Evolutionary conservation across 1,284 basidiomycete species (phyloP).

Genomic region (Clitocybe nebularis): DNA sequence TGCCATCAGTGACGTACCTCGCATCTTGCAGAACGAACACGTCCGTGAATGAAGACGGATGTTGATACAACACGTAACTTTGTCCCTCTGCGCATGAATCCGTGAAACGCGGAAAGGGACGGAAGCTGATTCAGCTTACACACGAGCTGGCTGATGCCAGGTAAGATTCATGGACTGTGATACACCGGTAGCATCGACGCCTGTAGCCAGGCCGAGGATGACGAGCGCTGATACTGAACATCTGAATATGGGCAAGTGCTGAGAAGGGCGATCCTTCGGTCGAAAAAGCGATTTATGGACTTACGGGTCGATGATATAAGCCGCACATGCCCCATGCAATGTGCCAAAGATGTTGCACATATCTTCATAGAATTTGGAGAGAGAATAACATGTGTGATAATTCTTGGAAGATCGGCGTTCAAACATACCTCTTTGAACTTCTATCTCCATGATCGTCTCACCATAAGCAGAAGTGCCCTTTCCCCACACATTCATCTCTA

Average conservation of each 20-base stretch:
- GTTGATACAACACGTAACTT: conserved; percentile 39
- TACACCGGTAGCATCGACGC: conserved; percentile 39
- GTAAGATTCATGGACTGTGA: conserved; percentile 48
- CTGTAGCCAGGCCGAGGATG: conserved; percentile 32
- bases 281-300: conserved; percentile 12
- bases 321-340: conserved; percentile 41
- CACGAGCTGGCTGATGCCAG: conserved; percentile 40
- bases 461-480: conserved; percentile 21
- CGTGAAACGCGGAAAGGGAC: conserved; percentile 1
- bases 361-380: conserved; percentile 30
- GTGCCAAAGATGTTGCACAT: conserved; percentile 41
- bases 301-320: conserved; percentile 42
- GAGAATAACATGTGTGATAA: background rate
- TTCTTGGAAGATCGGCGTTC: background rate
- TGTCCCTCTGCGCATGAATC: conserved; percentile 32
- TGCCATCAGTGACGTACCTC: conserved; percentile 33
- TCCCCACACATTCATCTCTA: conserved; percentile 35
- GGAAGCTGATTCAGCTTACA: conserved; percentile 25
- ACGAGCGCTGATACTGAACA: conserved; percentile 43
- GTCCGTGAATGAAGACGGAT: conserved; percentile 37
- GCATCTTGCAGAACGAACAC: conserved; percentile 39
- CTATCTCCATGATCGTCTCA: conserved; percentile 35
- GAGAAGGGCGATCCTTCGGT: conserved; percentile 14
- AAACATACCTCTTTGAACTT: conserved; percentile 33
- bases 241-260: conserved; percentile 22